Evolutionary conservation across 2,329 filamentous ascomycete genomes (phyloP), one percentile per base, ranked within the genome.

Genomic region (Sclerotinia spermophila): DNA sequence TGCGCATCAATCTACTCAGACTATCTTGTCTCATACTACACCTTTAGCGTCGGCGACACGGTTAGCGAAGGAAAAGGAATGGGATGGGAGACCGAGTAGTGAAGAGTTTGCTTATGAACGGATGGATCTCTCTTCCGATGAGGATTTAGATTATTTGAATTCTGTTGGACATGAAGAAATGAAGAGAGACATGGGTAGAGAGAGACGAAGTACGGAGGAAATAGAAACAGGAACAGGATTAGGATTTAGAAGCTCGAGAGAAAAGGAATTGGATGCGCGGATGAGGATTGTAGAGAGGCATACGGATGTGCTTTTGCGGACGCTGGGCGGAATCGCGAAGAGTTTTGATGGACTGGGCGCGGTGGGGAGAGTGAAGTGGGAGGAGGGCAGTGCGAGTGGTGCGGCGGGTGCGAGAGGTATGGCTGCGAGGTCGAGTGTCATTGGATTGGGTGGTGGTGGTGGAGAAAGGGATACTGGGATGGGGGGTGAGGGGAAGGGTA

Each of bases 281-380:
- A 42, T 78, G 30, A 40, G 45, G 2, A 75, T 69, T 69, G 72
- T 78, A 15, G 77, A 78, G 67, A 70, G 71, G 5, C 77, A 78
- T 64, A 78, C 78, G 45, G 42, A 42, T 24, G 64, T 76, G 5
- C 56, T 78, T 27, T 40, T 77, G 38, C 61, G 62, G 35, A 73
- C 75, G 4, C 40, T 78, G 13, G 72, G 69, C 17, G 72, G 69
- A 0, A 75, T 78, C 17, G 73, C 74, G 42, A 71, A 48, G 3
- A 48, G 67, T 27, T 51, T 69, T 30, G 56, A 53, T 65, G 33
- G 33, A 7, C 40, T 53, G 62, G 45, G 33, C 1, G 15, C 33
- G 17, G 17, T 53, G n/a, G n/a, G 24, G 27, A 51, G 45, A 19
- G 10, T 53, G 17, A 27, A 15, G 24, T 38, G 48, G 33, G 62